Evolutionary conservation across 2,329 filamentous ascomycete species (phyloP).

Genomic region (Ramichloridium luteum): DNA sequence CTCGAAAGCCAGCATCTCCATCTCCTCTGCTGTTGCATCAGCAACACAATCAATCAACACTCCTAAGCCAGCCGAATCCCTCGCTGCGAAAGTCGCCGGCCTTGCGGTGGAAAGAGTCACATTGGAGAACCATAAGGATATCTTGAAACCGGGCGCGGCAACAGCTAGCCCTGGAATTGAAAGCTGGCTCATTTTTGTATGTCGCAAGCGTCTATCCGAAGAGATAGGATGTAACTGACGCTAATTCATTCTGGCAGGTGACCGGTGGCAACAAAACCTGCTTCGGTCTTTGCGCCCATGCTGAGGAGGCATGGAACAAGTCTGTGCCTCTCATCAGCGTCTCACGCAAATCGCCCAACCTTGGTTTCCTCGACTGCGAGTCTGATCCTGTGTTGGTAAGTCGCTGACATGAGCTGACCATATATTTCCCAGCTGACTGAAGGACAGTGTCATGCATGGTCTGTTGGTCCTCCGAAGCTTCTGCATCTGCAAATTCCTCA

Average conservation of each 20-base stretch:
- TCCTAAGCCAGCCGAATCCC: constrained; percentile 35
- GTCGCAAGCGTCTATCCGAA: too few species aligned
- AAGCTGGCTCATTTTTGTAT: constrained; percentile 60
- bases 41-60: constrained; percentile 38
- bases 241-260: too few species aligned
- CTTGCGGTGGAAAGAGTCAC: constrained; percentile 42
- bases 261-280: constrained; percentile 71
- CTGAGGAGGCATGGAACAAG: constrained; percentile 50
- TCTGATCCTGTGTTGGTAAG: constrained; percentile 50
- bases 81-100: constrained; percentile 39
- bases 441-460: constrained; percentile 61
- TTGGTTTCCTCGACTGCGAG: constrained; percentile 63
- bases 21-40: constrained; percentile 42
- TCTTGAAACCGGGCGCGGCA: constrained; percentile 50
- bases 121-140: constrained; percentile 58
- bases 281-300: constrained; percentile 52
- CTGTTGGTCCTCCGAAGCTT: constrained; percentile 49
- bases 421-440: too few species aligned
- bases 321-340: constrained; percentile 42
- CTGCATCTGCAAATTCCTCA: constrained; percentile 52
- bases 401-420: neutral
- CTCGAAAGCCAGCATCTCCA: constrained; percentile 42
- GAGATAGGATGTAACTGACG: too few species aligned
- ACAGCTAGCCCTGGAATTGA: constrained; percentile 48
- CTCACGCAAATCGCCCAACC: constrained; percentile 50